Base-by-base conservation (phyloP, 345 rosid species). In the Lepidium didymum region DNA sequence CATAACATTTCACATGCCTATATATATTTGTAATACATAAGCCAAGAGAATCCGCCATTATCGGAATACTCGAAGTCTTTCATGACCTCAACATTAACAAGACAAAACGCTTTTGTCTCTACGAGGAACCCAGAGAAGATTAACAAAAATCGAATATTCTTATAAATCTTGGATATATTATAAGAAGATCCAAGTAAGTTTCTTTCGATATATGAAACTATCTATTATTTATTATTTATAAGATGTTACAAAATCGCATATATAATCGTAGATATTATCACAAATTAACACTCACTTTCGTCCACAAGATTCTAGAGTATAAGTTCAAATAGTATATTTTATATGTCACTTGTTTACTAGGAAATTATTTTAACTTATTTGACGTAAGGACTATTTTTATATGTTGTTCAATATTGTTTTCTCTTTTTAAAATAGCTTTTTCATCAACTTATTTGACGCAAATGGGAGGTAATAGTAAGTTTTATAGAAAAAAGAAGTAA, bases 121-220 rank as follows among this genome's bases (percentile, higher is more conserved):
- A 58, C 47, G 25, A 66, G 72, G 35, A 66, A 66, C 45, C 31
- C 33, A 50, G 54, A 43, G 56, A 58, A 35, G 60, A 21, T 8
- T 29, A n/a, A 9, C 33, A 14, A 25, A 46, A 11, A 16, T 37
- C 43, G 27, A 33, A 38, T n/a, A 47, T 19, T 56, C 64, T 64
- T 38, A 46, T 31, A 42, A 50, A 42, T 51, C 41, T 50, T 53
- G 46, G 47, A 50, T 49, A 38, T 10, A 50, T 64, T 64, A 57
- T 66, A 73, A 64, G 70, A 64, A 49, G 60, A 64, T 64, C 29
- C 77, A 67, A 35, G 77, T 74, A 74, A 67, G 73, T 67, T 41
- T 58, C 14, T 33, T 50, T 66, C 21, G 19, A 43, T 31, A 64
- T 13, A 19, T 65, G 21, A 37, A 56, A 40, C 21, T 4, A 46